phyloP scores from a whole-genome alignment of 768 basidiomycete species.

The Phaffia tasmanica region DNA sequence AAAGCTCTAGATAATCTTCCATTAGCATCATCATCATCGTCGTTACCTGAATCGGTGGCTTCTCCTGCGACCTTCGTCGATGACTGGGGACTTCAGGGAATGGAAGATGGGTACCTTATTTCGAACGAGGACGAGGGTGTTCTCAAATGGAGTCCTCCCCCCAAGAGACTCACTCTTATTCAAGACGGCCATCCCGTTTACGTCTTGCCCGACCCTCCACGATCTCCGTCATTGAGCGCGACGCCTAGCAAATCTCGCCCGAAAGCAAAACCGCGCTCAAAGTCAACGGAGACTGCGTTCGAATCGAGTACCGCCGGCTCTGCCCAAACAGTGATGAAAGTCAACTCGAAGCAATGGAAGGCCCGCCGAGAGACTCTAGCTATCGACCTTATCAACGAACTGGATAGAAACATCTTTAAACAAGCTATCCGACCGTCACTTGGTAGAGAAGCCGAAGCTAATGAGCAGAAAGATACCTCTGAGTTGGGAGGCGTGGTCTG shows the following conservation, averaged over 20 bases:
- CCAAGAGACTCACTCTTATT: background rate
- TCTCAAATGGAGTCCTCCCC: slow-evolving; percentile 3
- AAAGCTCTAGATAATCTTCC: too few relatives aligned
- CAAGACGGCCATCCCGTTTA: background rate
- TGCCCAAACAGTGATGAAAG: background rate
- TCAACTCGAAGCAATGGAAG: slow-evolving; percentile 25
- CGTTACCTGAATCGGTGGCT: too few relatives aligned
- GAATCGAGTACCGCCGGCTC: background rate
- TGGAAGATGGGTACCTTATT: too few relatives aligned
- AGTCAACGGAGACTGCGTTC: background rate
- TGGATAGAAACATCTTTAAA: slow-evolving; percentile 14
- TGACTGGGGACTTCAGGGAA: too few relatives aligned
- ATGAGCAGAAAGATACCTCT: background rate
- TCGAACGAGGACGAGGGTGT: slow-evolving; percentile 8
- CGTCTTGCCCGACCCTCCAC: background rate
- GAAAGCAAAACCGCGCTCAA: background rate
- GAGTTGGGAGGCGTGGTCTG: slow-evolving; percentile 9
- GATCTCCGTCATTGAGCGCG: background rate
- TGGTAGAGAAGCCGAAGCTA: background rate
- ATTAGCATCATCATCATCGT: too few relatives aligned
- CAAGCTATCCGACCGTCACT: background rate
- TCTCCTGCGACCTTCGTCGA: too few relatives aligned
- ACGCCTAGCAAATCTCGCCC: background rate
- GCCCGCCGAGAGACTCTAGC: slow-evolving; percentile 14
- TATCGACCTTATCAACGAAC: slow-evolving; percentile 11